These are phyloP conservation scores for Pholiota conissans DNA, from an alignment of 768 basidiomycete species.

Conservation along the genomic window DNA sequence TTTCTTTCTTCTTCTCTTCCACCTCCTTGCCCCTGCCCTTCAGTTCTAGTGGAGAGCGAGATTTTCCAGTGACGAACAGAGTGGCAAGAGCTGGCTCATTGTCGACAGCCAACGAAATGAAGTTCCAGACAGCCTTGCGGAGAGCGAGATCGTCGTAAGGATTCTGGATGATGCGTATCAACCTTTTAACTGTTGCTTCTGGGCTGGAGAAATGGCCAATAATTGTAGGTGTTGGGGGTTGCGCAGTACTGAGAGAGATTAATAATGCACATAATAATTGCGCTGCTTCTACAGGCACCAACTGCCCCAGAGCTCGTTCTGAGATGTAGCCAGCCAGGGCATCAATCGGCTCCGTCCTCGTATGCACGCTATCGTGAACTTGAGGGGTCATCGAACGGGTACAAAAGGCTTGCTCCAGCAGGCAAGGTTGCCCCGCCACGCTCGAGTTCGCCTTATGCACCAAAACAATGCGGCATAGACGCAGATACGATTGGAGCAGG, in stretches of 20 bases:
- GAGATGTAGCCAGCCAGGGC: constrained; percentile 69
- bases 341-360: constrained; percentile 71
- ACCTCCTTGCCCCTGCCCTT: constrained; percentile 41
- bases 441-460: constrained; percentile 57
- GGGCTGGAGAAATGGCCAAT: constrained; percentile 78
- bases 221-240: constrained; percentile 69
- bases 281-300: constrained; percentile 67
- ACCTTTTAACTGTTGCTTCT: constrained; percentile 62
- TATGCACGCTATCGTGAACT: constrained; percentile 43
- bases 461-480: constrained; percentile 60
- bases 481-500: constrained; percentile 68
- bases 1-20: constrained; percentile 32
- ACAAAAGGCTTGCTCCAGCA: constrained; percentile 79
- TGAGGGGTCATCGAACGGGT: constrained; percentile 53
- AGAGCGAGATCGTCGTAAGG: constrained; percentile 77
- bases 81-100: constrained; percentile 85
- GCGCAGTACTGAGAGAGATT: constrained; percentile 57
- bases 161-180: constrained; percentile 74
- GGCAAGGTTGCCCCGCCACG: constrained; percentile 46
- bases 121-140: constrained; percentile 79
- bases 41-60: constrained; percentile 45
- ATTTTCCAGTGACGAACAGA: constrained; percentile 76
- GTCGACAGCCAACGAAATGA: constrained; percentile 78
- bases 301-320: constrained; percentile 57
- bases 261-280: constrained; percentile 68